Percentiles rank a stretch among this genome's conserved stretches.
Conservation (phyloP, 1,139 yeast species). For the Sugiyamaella novakii region DNA sequence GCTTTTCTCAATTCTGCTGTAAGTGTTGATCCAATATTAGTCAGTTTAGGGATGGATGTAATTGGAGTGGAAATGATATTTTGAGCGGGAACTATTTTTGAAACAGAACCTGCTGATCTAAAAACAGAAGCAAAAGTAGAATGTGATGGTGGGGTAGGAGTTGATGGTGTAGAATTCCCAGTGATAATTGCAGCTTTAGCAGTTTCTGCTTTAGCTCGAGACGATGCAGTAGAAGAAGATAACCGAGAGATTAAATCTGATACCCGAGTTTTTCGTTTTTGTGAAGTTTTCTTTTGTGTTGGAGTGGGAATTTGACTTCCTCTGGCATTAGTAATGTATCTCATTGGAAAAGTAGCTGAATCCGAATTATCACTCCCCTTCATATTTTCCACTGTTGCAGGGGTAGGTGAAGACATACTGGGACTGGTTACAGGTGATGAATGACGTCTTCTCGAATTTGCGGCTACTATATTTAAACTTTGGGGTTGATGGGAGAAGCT, state of each 20-base stretch:
- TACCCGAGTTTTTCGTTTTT: constrained; percentile 31
- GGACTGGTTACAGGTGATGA: constrained; percentile 14
- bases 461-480: constrained; percentile 2
- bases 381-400: not conserved
- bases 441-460: constrained; percentile 2
- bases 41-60: constrained; percentile 16
- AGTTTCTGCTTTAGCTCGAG: constrained; percentile 35
- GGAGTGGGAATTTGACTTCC: constrained; percentile 10
- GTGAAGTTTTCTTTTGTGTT: constrained; percentile 4
- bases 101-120: constrained; percentile 22
- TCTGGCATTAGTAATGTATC: not conserved
- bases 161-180: not conserved
- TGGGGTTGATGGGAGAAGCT: constrained; percentile 10
- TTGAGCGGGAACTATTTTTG: constrained; percentile 3
- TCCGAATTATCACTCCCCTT: too few relatives aligned
- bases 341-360: constrained; percentile 1
- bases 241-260: constrained; percentile 37
- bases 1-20: not conserved
- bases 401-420: not conserved
- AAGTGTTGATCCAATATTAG: not conserved
- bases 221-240: constrained; percentile 36
- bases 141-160: constrained; percentile 11
- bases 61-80: constrained; percentile 2
- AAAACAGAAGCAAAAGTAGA: constrained; percentile 28
- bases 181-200: constrained; percentile 17